Percentiles rank a stretch among this genome's conserved stretches.
Evolutionary conservation across 345 rosid species (phyloP).

Genomic region (Citrus inodora): DNA sequence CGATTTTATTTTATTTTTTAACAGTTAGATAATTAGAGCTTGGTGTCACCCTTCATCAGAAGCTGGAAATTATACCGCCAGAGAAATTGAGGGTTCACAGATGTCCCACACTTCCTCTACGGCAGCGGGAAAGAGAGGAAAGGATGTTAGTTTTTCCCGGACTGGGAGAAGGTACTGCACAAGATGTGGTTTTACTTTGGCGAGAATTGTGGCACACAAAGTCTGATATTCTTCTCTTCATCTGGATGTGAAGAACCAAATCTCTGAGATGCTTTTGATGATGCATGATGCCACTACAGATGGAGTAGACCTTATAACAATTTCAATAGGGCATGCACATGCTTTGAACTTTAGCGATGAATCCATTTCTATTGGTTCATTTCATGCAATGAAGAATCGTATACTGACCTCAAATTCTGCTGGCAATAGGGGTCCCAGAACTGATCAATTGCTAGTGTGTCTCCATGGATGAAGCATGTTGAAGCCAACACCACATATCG

Average conservation of each 20-base stretch:
- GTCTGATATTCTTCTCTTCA: slow-evolving; percentile 10
- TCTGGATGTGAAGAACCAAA: not conserved
- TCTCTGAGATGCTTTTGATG: slow-evolving; percentile 48
- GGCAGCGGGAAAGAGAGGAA: slow-evolving; percentile 48
- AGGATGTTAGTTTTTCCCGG: slow-evolving; percentile 36
- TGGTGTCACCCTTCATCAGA: slow-evolving; percentile 3
- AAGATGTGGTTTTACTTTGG: slow-evolving; percentile 55
- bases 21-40: not conserved
- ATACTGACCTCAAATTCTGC: no score
- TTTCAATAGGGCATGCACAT: slow-evolving; percentile 1
- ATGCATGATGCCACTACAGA: slow-evolving; percentile 66
- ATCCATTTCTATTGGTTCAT: slow-evolving; percentile 1
- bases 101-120: slow-evolving; percentile 48
- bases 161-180: slow-evolving; percentile 44
- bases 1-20: not conserved
- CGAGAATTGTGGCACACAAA: slow-evolving; percentile 44
- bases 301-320: slow-evolving; percentile 42
- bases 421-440: no score
- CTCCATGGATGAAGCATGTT: slow-evolving; percentile 43
- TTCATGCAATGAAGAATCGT: no score
- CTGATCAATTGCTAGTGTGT: slow-evolving; percentile 18
- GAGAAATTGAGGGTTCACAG: slow-evolving; percentile 39
- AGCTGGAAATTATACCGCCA: not conserved
- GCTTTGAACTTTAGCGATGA: not conserved
- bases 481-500: slow-evolving; percentile 51